Percentiles rank a stretch among this genome's conserved stretches.
Evolutionary conservation across 352 stramenopile genomes (phyloP).

Genomic region (Globisporangium carolinianum): DNA sequence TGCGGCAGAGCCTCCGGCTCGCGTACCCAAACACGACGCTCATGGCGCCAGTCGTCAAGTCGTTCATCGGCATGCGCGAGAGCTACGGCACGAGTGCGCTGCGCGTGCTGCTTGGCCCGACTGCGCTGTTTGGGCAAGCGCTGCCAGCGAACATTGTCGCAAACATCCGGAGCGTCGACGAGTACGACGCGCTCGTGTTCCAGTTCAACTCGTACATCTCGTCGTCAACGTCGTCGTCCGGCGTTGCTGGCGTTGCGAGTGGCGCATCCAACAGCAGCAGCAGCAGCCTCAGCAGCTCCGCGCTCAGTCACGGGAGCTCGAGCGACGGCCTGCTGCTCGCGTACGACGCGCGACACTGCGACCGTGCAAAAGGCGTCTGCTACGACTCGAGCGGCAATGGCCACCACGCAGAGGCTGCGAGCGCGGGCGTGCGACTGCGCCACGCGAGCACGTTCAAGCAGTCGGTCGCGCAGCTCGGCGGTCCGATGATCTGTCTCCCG

Average conservation of each 20-base stretch:
- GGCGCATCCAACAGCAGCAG: conserved; percentile 5
- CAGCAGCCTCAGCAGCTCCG: conserved; percentile 1
- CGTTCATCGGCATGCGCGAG: conserved; percentile 72
- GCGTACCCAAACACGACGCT: conserved; percentile 74
- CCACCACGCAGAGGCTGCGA: conserved; percentile 52
- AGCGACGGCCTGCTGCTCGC: conserved; percentile 54
- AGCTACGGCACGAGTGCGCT: conserved; percentile 53
- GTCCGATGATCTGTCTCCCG: conserved; percentile 55
- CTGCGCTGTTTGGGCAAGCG: conserved; percentile 49
- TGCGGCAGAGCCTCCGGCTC: conserved; percentile 66
- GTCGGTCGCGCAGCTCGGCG: conserved; percentile 54
- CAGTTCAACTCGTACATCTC: conserved; percentile 78
- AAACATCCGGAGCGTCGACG: conserved; percentile 61
- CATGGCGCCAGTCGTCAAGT: conserved; percentile 72
- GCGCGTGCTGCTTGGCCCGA: conserved; percentile 57
- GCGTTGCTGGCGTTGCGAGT: conserved; percentile 17
- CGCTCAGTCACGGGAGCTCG: conserved; percentile 20
- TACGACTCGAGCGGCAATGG: conserved; percentile 68
- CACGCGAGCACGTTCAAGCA: conserved; percentile 70
- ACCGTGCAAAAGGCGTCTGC: conserved; percentile 50
- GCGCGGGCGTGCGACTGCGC: conserved; percentile 47
- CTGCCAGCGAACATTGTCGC: conserved; percentile 50
- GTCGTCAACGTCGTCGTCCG: conserved; percentile 52
- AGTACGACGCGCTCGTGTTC: conserved; percentile 69
- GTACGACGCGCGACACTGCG: conserved; percentile 60